A percentile compares a stretch with the other conserved stretches of the same genome.
Evolutionary conservation across 2,329 filamentous ascomycete genomes (phyloP).

Genomic region (Fusarium coffeatum): DNA sequence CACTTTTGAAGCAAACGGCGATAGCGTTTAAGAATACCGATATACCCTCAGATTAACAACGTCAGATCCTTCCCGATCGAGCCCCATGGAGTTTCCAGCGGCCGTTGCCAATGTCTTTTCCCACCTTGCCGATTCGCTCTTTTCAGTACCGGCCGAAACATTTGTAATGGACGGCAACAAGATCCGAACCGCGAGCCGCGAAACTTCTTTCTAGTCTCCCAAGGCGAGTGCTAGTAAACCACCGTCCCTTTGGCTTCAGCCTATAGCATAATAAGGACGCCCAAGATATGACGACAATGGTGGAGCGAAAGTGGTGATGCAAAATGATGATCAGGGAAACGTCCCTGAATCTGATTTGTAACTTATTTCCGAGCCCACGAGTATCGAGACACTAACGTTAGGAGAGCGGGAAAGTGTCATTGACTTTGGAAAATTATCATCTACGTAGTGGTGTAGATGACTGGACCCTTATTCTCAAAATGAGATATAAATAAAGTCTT

Average conservation of each 20-base stretch:
- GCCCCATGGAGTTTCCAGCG: neutral
- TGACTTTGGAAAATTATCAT: neutral
- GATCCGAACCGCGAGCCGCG: conserved; percentile 21
- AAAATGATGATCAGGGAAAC: conserved; percentile 20
- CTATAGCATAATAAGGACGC: conserved; percentile 17
- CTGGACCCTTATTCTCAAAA: neutral
- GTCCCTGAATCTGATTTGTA: conserved; percentile 21
- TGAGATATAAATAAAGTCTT: conserved; percentile 1
- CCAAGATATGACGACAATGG: conserved; percentile 24
- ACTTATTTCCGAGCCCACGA: conserved; percentile 5
- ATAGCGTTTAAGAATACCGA: neutral
- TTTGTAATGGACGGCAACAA: conserved; percentile 17
- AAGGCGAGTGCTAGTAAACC: neutral
- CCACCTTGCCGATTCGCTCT: neutral
- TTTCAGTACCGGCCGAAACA: conserved; percentile 5
- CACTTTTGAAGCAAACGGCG: neutral
- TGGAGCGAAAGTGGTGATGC: conserved; percentile 21
- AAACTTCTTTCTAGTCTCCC: neutral
- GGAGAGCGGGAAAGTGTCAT: conserved; percentile 12
- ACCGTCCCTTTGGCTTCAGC: neutral
- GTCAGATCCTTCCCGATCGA: neutral
- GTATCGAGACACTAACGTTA: conserved; percentile 7
- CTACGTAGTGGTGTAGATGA: neutral
- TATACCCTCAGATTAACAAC: neutral
- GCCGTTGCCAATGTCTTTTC: no score